These are phyloP conservation scores for Hibiscus syriacus DNA, from an alignment of 345 rosid genomes.

Conservation along the genomic window DNA sequence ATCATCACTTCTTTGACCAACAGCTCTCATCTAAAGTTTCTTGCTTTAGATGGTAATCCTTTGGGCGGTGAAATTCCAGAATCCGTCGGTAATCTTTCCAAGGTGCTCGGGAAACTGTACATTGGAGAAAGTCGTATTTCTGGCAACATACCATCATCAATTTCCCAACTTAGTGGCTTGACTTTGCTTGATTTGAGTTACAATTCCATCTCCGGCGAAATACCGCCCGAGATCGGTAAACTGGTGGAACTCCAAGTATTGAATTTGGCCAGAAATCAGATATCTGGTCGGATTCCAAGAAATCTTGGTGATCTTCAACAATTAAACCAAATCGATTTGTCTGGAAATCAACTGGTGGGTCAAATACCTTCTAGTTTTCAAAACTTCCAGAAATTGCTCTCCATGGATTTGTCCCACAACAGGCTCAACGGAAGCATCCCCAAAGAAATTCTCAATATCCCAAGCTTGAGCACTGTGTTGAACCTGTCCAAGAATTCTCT, in stretches of 20 bases:
- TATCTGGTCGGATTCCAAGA: slow-evolving; percentile 33
- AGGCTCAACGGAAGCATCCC: slow-evolving; percentile 40
- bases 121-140: slow-evolving; percentile 35
- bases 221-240: slow-evolving; percentile 33
- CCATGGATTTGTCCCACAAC: slow-evolving; percentile 45
- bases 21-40: slow-evolving; percentile 26
- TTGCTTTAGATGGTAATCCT: slow-evolving; percentile 32
- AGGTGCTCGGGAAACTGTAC: slow-evolving; percentile 18
- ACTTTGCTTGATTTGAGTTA: slow-evolving; percentile 31
- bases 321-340: slow-evolving; percentile 33
- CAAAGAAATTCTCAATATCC: slow-evolving; percentile 32
- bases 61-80: slow-evolving; percentile 33
- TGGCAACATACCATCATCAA: slow-evolving; percentile 29
- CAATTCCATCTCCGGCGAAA: slow-evolving; percentile 33
- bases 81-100: slow-evolving; percentile 42
- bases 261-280: slow-evolving; percentile 29
- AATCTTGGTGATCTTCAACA: slow-evolving; percentile 31
- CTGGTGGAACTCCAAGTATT: slow-evolving; percentile 31
- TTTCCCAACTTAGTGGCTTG: slow-evolving; percentile 31
- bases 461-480: slow-evolving; percentile 28
- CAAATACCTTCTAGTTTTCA: slow-evolving; percentile 29
- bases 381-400: slow-evolving; percentile 29
- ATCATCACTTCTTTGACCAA: slow-evolving; percentile 35
- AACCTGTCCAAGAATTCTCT: slow-evolving; percentile 39
- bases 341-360: slow-evolving; percentile 33